Evolutionary conservation across 805 yeast genomes (phyloP).

Genomic region (Wickerhamiella azymoides): DNA sequence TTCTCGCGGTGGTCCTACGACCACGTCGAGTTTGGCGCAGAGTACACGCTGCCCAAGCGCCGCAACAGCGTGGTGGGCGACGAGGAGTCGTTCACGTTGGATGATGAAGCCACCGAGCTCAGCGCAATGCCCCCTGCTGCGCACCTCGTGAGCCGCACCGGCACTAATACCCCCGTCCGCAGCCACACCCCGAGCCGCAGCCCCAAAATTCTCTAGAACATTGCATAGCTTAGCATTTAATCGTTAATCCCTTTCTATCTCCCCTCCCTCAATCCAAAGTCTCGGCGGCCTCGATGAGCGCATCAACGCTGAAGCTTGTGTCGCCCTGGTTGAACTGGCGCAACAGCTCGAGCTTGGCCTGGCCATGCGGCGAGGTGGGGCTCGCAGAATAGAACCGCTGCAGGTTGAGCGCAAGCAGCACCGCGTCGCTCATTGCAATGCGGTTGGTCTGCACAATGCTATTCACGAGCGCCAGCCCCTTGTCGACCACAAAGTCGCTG

Average conservation of each 20-base stretch:
- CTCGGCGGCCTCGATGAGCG: conserved; percentile 58
- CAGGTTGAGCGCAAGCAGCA: conserved; percentile 34
- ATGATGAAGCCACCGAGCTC: conserved; percentile 1
- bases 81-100: not conserved
- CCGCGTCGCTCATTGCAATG: conserved; percentile 61
- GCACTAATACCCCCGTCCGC: conserved; percentile 1
- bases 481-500: conserved; percentile 47
- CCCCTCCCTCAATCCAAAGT: conserved; percentile 51
- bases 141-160: conserved; percentile 1
- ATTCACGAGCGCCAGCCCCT: conserved; percentile 66
- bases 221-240: not conserved
- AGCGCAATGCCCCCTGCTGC: not conserved
- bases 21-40: conserved; percentile 24
- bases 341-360: conserved; percentile 44
- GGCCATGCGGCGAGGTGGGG: conserved; percentile 25
- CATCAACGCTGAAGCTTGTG: conserved; percentile 48
- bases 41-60: conserved; percentile 5
- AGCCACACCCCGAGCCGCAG: not conserved
- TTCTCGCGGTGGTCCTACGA: conserved; percentile 32
- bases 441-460: conserved; percentile 59
- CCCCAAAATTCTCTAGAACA: not conserved
- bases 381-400: conserved; percentile 43
- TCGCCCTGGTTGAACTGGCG: conserved; percentile 59
- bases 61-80: conserved; percentile 4
- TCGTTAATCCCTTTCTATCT: too few relatives aligned